Conservation (phyloP, 2,329 filamentous ascomycete species). For the Epichloe coenophiala region DNA sequence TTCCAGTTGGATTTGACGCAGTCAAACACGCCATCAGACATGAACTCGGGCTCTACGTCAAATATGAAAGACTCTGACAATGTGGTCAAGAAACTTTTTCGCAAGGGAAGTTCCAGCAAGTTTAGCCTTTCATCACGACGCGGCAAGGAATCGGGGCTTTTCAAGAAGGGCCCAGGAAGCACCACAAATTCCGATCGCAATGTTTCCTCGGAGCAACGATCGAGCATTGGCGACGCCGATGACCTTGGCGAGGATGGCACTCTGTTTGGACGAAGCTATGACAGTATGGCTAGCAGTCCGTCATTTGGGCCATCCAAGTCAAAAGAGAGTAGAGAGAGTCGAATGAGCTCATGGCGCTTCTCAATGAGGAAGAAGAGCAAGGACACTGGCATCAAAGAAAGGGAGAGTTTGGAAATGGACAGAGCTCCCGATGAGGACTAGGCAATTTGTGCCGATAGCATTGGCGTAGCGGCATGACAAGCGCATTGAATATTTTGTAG, state of each 20-base stretch:
- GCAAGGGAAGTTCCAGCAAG: constrained; percentile 53
- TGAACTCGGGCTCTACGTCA: constrained; percentile 25
- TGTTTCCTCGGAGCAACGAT: constrained; percentile 37
- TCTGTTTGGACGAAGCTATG: constrained; percentile 35
- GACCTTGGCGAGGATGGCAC: constrained; percentile 33
- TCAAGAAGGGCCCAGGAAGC: constrained; percentile 47
- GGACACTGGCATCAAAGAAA: constrained; percentile 27
- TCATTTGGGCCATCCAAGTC: constrained; percentile 38
- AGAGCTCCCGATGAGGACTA: constrained; percentile 18
- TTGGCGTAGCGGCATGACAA: background rate
- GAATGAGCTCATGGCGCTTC: constrained; percentile 40
- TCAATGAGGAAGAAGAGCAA: constrained; percentile 48
- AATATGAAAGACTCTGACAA: constrained; percentile 39
- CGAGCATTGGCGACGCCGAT: constrained; percentile 43
- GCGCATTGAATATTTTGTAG: background rate
- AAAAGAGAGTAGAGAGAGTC: constrained; percentile 31
- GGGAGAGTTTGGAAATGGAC: constrained; percentile 42
- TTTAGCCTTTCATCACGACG: constrained; percentile 46
- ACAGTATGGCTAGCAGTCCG: constrained; percentile 43
- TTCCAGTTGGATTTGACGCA: constrained; percentile 39
- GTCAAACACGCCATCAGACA: constrained; percentile 45
- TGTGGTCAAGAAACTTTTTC: constrained; percentile 46
- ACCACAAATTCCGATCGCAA: constrained; percentile 44
- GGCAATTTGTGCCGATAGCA: background rate
- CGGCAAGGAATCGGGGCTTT: constrained; percentile 39